Evolutionary conservation across 2,329 filamentous ascomycete species (phyloP), one percentile per base, ranked within the genome.

Genomic region (Aspergillus fumigatus): DNA sequence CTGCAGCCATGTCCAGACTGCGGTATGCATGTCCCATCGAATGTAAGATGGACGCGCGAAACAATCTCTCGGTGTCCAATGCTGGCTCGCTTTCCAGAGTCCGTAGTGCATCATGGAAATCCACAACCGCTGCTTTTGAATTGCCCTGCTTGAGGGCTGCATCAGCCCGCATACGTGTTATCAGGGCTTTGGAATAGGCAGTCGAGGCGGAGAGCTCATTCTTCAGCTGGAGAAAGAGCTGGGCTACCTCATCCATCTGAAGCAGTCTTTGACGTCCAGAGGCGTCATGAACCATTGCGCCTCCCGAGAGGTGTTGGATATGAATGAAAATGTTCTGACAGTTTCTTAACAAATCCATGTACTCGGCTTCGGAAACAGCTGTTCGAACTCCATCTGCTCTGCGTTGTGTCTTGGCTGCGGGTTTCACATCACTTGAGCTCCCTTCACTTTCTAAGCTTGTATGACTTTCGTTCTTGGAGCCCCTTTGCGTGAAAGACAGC

Each of bases 231-330:
- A 66, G 51, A 50, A 68, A 70, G n/a, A 70, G 49, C n/a, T 61
- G 61, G 2, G 66, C 67, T 32, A 68, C 61, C 54, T 70, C 66
- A 23, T 68, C 67, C 50, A 69, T 66, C 25, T 64, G 57, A n/a
- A 70, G 62, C n/a, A 70, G 62, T 21, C 68, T 59, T 50, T 67
- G 67, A 32, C 68, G 64, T 7, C 68, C 68, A 17, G 65, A 69
- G 10, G 61, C 62, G 55, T 70, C 68, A 41, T 70, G 65, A 21
- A 69, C 65, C 9, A 70, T 58, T 1, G 58, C 60, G 0, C 65
- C 67, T 10, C 65, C 66, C 0, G 66, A 61, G 5, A 64, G 51
- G 32, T 67, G 57, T 38, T 67, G 66, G 45, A 69, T 57, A 48
- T 70, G 68, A 17, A 70, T 53, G 50, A 65, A 69, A 9, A 62